A percentile compares a stretch with the other conserved stretches of the same genome.
These are phyloP conservation scores for Chlamydomonas sp. DNA, from an alignment of 139 green algal species.

Conservation along the genomic window DNA sequence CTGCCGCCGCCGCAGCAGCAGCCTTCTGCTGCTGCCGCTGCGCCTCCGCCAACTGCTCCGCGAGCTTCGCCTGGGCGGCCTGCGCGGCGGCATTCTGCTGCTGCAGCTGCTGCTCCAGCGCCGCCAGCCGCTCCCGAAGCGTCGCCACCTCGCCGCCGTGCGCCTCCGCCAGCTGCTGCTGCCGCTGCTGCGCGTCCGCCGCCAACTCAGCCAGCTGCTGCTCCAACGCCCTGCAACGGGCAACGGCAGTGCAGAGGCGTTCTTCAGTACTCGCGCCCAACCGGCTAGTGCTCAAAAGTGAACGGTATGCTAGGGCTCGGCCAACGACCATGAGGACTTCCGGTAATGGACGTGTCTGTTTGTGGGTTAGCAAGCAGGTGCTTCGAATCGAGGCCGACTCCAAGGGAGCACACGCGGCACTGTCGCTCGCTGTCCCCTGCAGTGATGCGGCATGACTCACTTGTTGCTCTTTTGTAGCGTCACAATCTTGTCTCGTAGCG, in stretches of 20 bases:
- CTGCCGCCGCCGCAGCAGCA: background rate
- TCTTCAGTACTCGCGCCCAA: background rate
- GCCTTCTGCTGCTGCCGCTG: background rate
- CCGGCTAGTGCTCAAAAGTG: too few relatives aligned
- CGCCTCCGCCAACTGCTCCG: background rate
- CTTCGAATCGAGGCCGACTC: too few relatives aligned
- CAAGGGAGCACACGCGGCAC: too few relatives aligned
- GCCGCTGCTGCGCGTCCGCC: background rate
- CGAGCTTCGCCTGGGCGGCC: background rate
- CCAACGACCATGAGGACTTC: too few relatives aligned
- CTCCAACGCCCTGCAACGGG: conserved; percentile 20
- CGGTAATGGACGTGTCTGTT: too few relatives aligned
- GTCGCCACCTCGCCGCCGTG: background rate
- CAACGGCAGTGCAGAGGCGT: background rate
- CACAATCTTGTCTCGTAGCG: conserved; percentile 19
- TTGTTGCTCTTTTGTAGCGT: conserved; percentile 28
- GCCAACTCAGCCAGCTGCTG: conserved; percentile 23
- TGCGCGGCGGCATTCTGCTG: background rate
- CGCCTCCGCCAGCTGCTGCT: background rate
- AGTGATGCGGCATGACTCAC: background rate
- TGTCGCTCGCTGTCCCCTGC: too few relatives aligned
- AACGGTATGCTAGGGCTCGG: too few relatives aligned
- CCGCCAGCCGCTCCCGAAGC: conserved; percentile 7
- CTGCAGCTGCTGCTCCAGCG: background rate
- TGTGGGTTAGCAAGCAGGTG: too few relatives aligned